phyloP scores from a whole-genome alignment of 73 alveolate genomes.

The Paramecium caudatum region DNA sequence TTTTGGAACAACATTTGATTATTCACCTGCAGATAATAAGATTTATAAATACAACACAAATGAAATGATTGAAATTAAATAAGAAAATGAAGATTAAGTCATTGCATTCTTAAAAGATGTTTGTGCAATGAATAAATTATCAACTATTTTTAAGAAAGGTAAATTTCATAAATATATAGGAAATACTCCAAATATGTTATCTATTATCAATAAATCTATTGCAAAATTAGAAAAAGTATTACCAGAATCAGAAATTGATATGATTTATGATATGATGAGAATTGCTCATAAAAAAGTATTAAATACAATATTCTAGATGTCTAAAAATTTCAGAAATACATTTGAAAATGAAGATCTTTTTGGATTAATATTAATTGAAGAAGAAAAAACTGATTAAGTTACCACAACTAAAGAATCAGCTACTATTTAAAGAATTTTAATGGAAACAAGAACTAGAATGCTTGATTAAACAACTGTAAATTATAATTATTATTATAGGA shows the following conservation, averaged over 20 bases:
- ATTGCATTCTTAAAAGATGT: constrained; percentile 52
- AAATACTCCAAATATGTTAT: neutral
- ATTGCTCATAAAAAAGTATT: constrained; percentile 56
- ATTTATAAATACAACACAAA: constrained; percentile 56
- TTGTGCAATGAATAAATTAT: constrained; percentile 67
- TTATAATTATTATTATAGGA: neutral
- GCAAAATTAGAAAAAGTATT: constrained; percentile 49
- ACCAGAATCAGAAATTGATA: constrained; percentile 1
- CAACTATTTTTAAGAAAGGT: constrained; percentile 40
- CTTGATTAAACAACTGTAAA: constrained; percentile 32
- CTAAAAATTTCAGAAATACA: constrained; percentile 46
- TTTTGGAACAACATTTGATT: constrained; percentile 70
- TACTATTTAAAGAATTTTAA: constrained; percentile 34
- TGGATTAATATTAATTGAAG: constrained; percentile 47
- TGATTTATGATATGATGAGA: constrained; percentile 67
- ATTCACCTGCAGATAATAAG: constrained; percentile 13
- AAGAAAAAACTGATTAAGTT: constrained; percentile 23
- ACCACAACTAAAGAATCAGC: constrained; percentile 64
- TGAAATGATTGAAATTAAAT: constrained; percentile 36
- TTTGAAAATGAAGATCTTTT: constrained; percentile 57
- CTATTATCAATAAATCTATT: constrained; percentile 40
- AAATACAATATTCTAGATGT: neutral
- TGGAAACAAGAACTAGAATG: constrained; percentile 70
- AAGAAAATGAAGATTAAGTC: constrained; percentile 45
- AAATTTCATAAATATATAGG: neutral